Evolutionary conservation across 2,329 filamentous ascomycete species (phyloP).

Genomic region (Pseudogymnoascus verrucosus): DNA sequence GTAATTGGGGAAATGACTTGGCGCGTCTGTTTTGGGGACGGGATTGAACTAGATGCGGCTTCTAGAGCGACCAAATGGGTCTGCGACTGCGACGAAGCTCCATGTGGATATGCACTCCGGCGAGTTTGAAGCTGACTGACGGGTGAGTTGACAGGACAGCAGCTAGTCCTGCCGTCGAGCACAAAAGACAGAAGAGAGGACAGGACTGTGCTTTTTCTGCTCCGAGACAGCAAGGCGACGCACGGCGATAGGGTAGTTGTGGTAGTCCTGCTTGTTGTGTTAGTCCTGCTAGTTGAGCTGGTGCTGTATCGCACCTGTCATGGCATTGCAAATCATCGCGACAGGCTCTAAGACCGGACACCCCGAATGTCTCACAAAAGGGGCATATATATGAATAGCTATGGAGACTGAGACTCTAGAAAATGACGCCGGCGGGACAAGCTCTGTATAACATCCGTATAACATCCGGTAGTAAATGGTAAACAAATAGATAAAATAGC

Average conservation of each 20-base stretch:
- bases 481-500: conserved; percentile 1
- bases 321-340: not conserved
- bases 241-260: not conserved
- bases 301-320: not conserved
- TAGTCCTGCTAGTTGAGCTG: too few relatives aligned
- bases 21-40: not conserved
- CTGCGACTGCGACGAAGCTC: not conserved
- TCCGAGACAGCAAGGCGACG: not conserved
- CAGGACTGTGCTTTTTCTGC: not conserved
- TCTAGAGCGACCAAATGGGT: not conserved
- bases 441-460: not conserved
- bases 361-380: not conserved
- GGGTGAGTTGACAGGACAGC: not conserved
- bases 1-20: not conserved
- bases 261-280: too few relatives aligned
- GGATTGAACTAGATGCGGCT: not conserved
- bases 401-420: not conserved
- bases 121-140: not conserved
- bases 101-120: not conserved
- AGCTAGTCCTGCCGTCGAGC: not conserved
- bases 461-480: not conserved
- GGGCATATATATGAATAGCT: not conserved
- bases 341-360: not conserved
- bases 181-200: not conserved
- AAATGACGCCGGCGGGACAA: not conserved